Evolutionary conservation across 352 stramenopile species (phyloP), one percentile per base, ranked within the genome.

Genomic region (Phytophthora multivora): DNA sequence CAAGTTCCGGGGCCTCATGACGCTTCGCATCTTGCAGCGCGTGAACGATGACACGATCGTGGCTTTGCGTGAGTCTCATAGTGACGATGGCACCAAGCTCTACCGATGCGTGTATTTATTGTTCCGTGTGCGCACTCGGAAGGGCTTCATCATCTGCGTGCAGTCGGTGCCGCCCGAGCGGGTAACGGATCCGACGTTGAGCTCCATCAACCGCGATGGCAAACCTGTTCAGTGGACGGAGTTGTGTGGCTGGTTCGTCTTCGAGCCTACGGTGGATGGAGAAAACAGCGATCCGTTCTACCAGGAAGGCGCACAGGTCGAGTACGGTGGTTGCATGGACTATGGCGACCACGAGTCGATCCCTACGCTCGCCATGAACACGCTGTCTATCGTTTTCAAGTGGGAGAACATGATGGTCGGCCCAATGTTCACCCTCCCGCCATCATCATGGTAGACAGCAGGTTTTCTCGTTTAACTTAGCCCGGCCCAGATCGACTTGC

Each of bases 21-120:
- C 69, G 51, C 73, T 87, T 0, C 53, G 69, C 2, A 77, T 91
- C 30, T 54, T 91, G n/a, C 83, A 91, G 67, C 74, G 75, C 15
- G 73, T 91, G 55, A 84, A 85, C 30, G 83, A 89, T 25, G 83
- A 91, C 58, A 88, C 75, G n/a, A 69, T 91, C 28, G 71, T 91
- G 31, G 80, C 80, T 21, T 40, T 91, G 45, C 78, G 83, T 8
- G 81, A 89, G 59, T 76, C 69, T 3, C 18, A 60, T 25, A 86
- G 73, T 33, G 61, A 69, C 2, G 79, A 85, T 30, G 63, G 58
- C 35, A 42, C 60, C 28, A 86, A 73, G 39, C 48, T 88, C 15
- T 91, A 80, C 48, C 83, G 83, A 45, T 86, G 69, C 16, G 80
- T 88, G 54, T 87, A 90, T 67, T 58, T 91, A 53, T 67, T 91